A percentile compares a stretch with the other conserved stretches of the same genome.
Conservation (phyloP, 2,329 filamentous ascomycete species). For the Lasiodiplodia theobromae region DNA sequence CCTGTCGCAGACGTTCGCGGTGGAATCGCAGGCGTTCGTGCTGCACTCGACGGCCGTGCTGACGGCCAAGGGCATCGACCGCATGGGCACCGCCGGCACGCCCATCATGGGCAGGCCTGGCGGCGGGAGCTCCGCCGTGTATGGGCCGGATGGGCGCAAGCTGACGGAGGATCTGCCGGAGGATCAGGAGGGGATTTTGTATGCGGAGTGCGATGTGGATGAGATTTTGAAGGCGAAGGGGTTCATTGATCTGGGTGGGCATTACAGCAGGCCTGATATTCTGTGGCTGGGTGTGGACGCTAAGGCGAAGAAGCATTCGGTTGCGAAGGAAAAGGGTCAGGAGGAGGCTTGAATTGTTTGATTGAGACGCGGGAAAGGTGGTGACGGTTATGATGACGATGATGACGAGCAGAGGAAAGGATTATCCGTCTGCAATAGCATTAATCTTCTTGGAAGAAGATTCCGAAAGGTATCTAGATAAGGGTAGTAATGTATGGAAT, state of each 20-base stretch:
- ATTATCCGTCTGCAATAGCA: neutral
- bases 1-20: constrained; percentile 62
- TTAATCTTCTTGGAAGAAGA: neutral
- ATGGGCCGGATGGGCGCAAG: constrained; percentile 60
- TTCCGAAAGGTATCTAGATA: neutral
- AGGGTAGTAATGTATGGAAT: neutral
- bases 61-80: constrained; percentile 52
- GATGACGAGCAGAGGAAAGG: neutral
- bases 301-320: constrained; percentile 1
- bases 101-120: constrained; percentile 50
- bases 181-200: constrained; percentile 58
- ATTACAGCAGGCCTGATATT: constrained; percentile 17
- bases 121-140: constrained; percentile 59
- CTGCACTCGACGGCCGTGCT: constrained; percentile 61
- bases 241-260: constrained; percentile 52
- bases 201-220: constrained; percentile 59
- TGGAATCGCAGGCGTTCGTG: constrained; percentile 64
- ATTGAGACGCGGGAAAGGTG: too few species aligned
- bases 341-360: neutral
- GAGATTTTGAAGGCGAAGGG: constrained; percentile 50
- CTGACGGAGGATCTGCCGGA: constrained; percentile 50
- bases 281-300: constrained; percentile 26
- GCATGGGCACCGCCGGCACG: constrained; percentile 52
- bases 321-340: neutral
- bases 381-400: too few species aligned